Base-by-base conservation (phyloP, 192 early-diverging fungal genomes). In the Chytriomyces sp. region DNA sequence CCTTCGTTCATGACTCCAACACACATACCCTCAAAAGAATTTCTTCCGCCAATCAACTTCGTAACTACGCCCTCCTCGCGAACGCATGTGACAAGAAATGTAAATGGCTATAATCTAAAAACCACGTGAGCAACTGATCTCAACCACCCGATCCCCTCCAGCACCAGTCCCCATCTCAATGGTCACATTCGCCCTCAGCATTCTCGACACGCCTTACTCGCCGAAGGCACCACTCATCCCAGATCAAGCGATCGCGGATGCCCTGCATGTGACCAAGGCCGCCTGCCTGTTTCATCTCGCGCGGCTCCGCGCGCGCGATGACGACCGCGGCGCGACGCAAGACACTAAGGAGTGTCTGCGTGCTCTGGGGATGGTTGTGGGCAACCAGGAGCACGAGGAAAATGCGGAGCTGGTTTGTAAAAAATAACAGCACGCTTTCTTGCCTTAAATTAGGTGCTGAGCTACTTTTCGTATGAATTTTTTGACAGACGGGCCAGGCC, bases 301-400 rank as follows among this genome's bases (percentile, higher is more conserved):
- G 4, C 44, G 65, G 26, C 55, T 68, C 32, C 19, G 65, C 4
- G 65, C 65, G 4, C 10, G 26, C 17, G 65, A 52, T n/a, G 22
- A 14, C 19, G 44, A 49, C 3, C n/a, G n/a, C n/a, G 65, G 65
- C 14, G 65, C 65, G 31, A 55, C 65, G 10, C 65, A 68, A 55
- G 65, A 68, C 28, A 17, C 30, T 7, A 68, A 68, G 33, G 65
- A 68, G 30, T 68, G 65, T 38, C 14, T 68, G 7, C 44, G 65
- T 5, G 44, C 65, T 5, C 52, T 68, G 5, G 7, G 5, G 32
- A 8, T 32, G 7, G 65, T 68, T 34, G 65, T 68, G 7, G 54
- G 36, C 0, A 54, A 68, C 4, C n/a, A n/a, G 32, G 52, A 8
- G 26, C 52, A 54, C 30, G 41, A 65, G 52, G 17, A 17, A 22